Base-by-base conservation (phyloP, 495 filamentous ascomycete genomes). In the Trichodelitschia bisporula region DNA sequence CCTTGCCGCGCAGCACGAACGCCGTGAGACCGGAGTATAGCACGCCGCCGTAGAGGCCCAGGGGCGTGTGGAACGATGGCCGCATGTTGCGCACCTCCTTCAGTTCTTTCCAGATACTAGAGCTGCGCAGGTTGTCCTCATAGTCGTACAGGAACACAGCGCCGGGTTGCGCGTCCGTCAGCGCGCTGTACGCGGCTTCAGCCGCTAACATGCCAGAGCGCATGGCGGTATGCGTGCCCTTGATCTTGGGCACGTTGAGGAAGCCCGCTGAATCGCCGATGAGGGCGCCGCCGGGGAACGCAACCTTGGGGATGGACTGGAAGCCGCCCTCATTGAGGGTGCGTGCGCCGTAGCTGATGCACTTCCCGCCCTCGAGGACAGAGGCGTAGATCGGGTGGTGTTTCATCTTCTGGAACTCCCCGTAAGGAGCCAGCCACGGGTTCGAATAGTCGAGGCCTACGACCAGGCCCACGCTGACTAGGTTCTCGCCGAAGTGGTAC, bases 391-490 rank as follows among this genome's bases (percentile, higher is more conserved):
- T 51, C 15, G 86, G 84, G 49, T 99, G 86, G 39, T 90, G 80
- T 59, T 99, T 99, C 58, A 95, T 67, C 57, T 92, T 92, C 48
- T 99, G 89, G 52, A 99, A 95, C 47, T 99, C 86, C 16, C 66
- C 66, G 46, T 99, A 99, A 0, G 86, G 86, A 0, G 79, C 80
- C 12, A 99, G 62, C 76, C 82, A 99, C 0, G 86, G 89, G 50
- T 99, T 99, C 17, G 74, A 62, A 44, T 95, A 99, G 54, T 99
- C 86, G 18, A 99, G 62, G 16, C 84, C 86, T 18, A 90, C 77
- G 12, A 99, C 86, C 19, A 93, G 61, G 9, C 86, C 86, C 26
- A 99, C 62, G 42, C 75, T 84, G 40, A 95, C 86, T 40, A 93
- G 67, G 50, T 95, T 95, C 39, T 95, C 83, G 14, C 82, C 86